Base-by-base conservation (phyloP, 169 alveolate species). In the Neospora caninum region DNA sequence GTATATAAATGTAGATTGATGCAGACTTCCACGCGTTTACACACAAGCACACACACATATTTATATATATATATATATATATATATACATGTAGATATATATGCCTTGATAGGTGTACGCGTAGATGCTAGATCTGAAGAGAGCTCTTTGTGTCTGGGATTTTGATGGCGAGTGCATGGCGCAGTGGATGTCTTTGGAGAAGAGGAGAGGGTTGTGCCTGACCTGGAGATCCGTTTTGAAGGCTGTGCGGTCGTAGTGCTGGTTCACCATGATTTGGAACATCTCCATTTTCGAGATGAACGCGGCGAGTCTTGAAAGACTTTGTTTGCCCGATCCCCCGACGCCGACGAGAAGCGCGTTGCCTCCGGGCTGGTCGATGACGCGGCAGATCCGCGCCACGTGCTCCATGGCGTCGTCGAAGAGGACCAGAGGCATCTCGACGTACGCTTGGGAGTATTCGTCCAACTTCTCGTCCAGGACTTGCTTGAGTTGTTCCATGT, bases 301-400 rank as follows among this genome's bases (percentile, higher is more conserved):
- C 80, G 98, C 95, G 34, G 99, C 98, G 70, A 99, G 97, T 93
- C 98, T 95, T 53, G 99, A 96, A 67, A 99, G 97, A 25, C 99
- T 97, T 96, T 98, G 99, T 95, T 98, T 99, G 58, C 99, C 99
- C 31, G 99, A 98, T 73, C 99, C 99, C 13, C 99, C 99, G 45
- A 99, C 99, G 36, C 99, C 99, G 49, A 99, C 99, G n/a, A 99
- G 96, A 69, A 99, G 97, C 22, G 99, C 99, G 95, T 98, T 98
- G 42, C 99, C 99, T 41, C 98, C 98, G 58, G 99, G 99, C 87
- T 96, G 96, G 92, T 98, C 99, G 54, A 98, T 94, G 91, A 99
- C 98, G 92, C 99, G 97, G 67, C 99, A 96, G 53, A 99, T 98
- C 92, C 99, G 98, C 73, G 98, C 96, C 78, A 98, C 97, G 93